Conservation (phyloP, 768 basidiomycete species). For the Pisolithus albus region DNA sequence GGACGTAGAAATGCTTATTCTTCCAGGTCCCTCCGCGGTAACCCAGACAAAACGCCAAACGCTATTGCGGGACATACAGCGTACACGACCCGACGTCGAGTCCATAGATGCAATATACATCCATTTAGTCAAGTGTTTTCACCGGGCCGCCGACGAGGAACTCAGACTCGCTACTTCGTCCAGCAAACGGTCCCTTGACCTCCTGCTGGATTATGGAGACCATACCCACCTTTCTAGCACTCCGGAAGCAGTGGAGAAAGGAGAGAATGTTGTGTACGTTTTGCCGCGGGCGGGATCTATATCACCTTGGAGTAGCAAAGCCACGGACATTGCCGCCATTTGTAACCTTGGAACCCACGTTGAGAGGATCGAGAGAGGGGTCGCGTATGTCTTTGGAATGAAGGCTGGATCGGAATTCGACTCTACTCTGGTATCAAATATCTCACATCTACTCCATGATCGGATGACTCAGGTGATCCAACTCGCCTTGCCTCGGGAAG, state of each 20-base stretch:
- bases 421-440: slow-evolving; percentile 40
- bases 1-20: slow-evolving; percentile 57
- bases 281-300: slow-evolving; percentile 84
- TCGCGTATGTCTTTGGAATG: slow-evolving; percentile 57
- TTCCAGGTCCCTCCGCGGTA: slow-evolving; percentile 71
- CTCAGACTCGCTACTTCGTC: slow-evolving; percentile 40
- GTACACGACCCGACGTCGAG: slow-evolving; percentile 41
- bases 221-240: slow-evolving; percentile 48
- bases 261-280: slow-evolving; percentile 55
- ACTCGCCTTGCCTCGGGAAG: slow-evolving; percentile 50
- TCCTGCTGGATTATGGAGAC: slow-evolving; percentile 82
- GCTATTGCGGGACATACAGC: slow-evolving; percentile 56
- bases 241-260: slow-evolving; percentile 23
- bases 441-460: slow-evolving; percentile 78
- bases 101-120: slow-evolving; percentile 80
- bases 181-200: slow-evolving; percentile 50
- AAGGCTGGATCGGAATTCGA: slow-evolving; percentile 35
- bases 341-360: slow-evolving; percentile 73
- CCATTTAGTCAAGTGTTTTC: slow-evolving; percentile 71
- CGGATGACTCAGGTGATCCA: slow-evolving; percentile 91
- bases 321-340: slow-evolving; percentile 87
- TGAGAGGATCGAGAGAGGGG: slow-evolving; percentile 81
- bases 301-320: slow-evolving; percentile 99
- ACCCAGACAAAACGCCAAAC: slow-evolving; percentile 63
- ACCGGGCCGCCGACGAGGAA: slow-evolving; percentile 37